These are phyloP conservation scores for Pseudogymnoascus verrucosus DNA, from an alignment of 2,329 filamentous ascomycete species.

Conservation along the genomic window DNA sequence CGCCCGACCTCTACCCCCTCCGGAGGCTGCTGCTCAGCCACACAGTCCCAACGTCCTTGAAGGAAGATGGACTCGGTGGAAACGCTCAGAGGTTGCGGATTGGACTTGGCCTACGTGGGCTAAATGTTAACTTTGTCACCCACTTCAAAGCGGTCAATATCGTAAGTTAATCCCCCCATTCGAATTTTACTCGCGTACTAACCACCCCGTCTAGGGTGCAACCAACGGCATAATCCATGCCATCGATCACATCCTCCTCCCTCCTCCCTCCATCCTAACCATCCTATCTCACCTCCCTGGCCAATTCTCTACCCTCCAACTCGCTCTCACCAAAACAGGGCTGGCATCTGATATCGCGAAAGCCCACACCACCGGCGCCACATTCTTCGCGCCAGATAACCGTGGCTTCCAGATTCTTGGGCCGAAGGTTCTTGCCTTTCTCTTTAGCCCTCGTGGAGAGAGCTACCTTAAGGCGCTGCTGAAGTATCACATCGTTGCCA, in stretches of 20 bases:
- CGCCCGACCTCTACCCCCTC: constrained; percentile 57
- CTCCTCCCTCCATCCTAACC: constrained; percentile 57
- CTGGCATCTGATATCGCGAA: constrained; percentile 54
- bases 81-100: constrained; percentile 63
- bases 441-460: constrained; percentile 69
- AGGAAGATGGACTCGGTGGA: constrained; percentile 48
- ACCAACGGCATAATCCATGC: constrained; percentile 78
- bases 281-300: constrained; percentile 59
- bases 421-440: constrained; percentile 66
- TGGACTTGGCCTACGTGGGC: constrained; percentile 51
- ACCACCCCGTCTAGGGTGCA: constrained; percentile 42
- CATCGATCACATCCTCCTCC: constrained; percentile 66
- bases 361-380: constrained; percentile 52
- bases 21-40: constrained; percentile 58
- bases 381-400: constrained; percentile 77
- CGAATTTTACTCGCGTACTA: background rate
- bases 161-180: constrained; percentile 35
- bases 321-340: constrained; percentile 67
- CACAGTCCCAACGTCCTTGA: constrained; percentile 64
- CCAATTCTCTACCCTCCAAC: constrained; percentile 70
- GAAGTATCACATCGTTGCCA: constrained; percentile 68
- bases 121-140: constrained; percentile 70
- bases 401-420: constrained; percentile 71
- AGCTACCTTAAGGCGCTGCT: constrained; percentile 72
- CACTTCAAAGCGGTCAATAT: constrained; percentile 63